Percentiles rank a stretch among this genome's conserved stretches.
These are phyloP conservation scores for Gardenia jasminoides DNA, from an alignment of 257 asterid genomes.

Conservation along the genomic window DNA sequence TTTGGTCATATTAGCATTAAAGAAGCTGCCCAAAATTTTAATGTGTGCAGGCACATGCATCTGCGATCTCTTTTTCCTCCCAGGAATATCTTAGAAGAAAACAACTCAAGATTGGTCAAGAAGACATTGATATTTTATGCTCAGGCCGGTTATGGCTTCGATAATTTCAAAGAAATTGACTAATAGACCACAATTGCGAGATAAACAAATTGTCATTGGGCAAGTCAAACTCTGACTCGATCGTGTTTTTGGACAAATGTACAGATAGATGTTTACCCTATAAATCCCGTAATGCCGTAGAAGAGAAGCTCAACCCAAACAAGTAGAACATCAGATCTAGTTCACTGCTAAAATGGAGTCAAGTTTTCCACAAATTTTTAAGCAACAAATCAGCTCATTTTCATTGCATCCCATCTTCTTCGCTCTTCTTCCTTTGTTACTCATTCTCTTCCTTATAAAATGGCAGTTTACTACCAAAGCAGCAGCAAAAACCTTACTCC, in stretches of 20 bases:
- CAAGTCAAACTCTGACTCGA: background rate
- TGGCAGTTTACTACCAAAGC: background rate
- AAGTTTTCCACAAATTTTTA: background rate
- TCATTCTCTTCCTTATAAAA: background rate
- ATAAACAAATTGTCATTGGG: background rate
- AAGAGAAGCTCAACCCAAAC: background rate
- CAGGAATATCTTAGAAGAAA: background rate
- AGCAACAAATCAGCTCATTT: slow-evolving; percentile 1
- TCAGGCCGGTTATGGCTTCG: background rate
- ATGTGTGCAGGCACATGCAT: too few relatives aligned
- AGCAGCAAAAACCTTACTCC: slow-evolving; percentile 11
- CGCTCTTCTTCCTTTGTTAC: background rate
- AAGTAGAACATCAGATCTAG: background rate
- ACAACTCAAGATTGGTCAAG: background rate
- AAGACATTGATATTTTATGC: background rate
- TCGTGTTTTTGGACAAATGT: too few relatives aligned
- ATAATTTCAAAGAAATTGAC: background rate
- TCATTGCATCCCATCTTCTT: background rate
- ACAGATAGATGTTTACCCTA: background rate
- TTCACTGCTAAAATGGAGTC: background rate
- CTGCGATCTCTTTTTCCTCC: background rate
- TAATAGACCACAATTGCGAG: background rate
- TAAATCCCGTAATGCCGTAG: background rate
- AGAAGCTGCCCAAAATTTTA: too few relatives aligned
- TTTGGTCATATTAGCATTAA: too few relatives aligned